Evolutionary conservation across 371 early-diverging fungal species (phyloP).

Genomic region (Batrachochytrium dendrobatidis): DNA sequence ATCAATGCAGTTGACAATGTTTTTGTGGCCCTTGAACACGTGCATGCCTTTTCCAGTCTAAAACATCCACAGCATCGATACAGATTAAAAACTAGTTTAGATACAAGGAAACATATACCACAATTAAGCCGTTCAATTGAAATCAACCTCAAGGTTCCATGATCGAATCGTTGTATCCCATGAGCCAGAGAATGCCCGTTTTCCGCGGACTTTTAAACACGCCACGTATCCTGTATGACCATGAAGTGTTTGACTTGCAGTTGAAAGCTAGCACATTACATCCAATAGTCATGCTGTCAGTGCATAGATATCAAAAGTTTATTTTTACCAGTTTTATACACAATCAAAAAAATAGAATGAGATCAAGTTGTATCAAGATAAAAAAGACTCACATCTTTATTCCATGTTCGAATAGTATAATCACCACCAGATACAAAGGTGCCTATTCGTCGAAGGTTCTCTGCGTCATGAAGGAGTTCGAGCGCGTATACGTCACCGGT

Average conservation of each 20-base stretch:
- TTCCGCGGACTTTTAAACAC: conserved; percentile 34
- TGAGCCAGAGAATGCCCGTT: conserved; percentile 38
- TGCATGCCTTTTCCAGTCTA: conserved; percentile 40
- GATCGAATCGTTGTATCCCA: conserved; percentile 42
- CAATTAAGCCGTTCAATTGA: neutral
- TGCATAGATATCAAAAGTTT: neutral
- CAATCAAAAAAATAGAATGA: neutral
- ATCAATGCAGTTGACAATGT: conserved; percentile 42
- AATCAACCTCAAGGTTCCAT: conserved; percentile 40
- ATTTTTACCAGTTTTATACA: too few relatives aligned
- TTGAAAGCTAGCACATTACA: conserved; percentile 10
- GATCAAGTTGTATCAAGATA: too few relatives aligned
- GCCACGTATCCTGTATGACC: conserved; percentile 39
- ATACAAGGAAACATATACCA: neutral
- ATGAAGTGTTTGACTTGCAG: conserved; percentile 12
- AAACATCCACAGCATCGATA: neutral
- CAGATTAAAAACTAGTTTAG: neutral
- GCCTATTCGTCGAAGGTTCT: conserved; percentile 8
- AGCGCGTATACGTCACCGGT: conserved; percentile 35
- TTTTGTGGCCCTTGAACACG: conserved; percentile 41
- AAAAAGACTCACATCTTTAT: conserved; percentile 19
- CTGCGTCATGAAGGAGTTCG: conserved; percentile 20
- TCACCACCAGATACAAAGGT: conserved; percentile 36
- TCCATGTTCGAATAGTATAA: conserved; percentile 33
- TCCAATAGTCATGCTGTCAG: neutral